phyloP scores from a whole-genome alignment of 495 filamentous ascomycete species.

The Aspergillus affinis region DNA sequence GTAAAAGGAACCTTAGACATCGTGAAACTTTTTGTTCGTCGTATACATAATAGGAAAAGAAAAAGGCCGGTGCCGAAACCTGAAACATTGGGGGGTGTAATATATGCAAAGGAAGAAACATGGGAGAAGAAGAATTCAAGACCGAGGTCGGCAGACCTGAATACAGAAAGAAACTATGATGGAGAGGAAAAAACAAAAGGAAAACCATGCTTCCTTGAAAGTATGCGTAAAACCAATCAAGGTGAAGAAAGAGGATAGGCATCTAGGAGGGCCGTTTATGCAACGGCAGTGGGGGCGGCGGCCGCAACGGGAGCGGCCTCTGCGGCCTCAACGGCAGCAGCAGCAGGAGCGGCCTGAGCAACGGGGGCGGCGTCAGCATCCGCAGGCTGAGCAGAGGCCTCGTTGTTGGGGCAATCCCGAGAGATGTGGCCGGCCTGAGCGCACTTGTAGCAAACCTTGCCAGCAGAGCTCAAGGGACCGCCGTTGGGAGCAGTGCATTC shows the following conservation, averaged over 20 bases:
- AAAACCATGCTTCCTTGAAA: conserved; percentile 28
- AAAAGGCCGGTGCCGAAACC: conserved; percentile 25
- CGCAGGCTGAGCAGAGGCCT: conserved; percentile 47
- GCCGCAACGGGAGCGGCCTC: conserved; percentile 40
- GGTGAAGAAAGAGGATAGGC: neutral
- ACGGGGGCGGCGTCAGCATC: conserved; percentile 34
- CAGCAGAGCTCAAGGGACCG: conserved; percentile 89
- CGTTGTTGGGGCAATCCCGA: conserved; percentile 75
- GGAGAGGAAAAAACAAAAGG: conserved; percentile 21
- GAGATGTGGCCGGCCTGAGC: conserved; percentile 95
- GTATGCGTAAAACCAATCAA: conserved; percentile 23
- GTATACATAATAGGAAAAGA: conserved; percentile 42
- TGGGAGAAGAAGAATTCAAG: conserved; percentile 24
- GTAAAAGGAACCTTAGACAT: conserved; percentile 32
- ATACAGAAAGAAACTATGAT: conserved; percentile 27
- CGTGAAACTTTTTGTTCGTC: conserved; percentile 46
- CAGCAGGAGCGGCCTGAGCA: conserved; percentile 35
- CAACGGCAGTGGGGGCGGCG: conserved; percentile 55
- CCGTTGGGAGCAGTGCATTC: conserved; percentile 98
- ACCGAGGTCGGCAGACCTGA: conserved; percentile 33
- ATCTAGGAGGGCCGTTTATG: conserved; percentile 40
- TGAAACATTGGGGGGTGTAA: conserved; percentile 30
- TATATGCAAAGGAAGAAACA: conserved; percentile 48
- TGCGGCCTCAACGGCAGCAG: conserved; percentile 35
- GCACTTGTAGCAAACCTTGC: conserved; percentile 99